Base-by-base conservation (phyloP, 129 eudicot species). In the Pulicaria dysenterica region DNA sequence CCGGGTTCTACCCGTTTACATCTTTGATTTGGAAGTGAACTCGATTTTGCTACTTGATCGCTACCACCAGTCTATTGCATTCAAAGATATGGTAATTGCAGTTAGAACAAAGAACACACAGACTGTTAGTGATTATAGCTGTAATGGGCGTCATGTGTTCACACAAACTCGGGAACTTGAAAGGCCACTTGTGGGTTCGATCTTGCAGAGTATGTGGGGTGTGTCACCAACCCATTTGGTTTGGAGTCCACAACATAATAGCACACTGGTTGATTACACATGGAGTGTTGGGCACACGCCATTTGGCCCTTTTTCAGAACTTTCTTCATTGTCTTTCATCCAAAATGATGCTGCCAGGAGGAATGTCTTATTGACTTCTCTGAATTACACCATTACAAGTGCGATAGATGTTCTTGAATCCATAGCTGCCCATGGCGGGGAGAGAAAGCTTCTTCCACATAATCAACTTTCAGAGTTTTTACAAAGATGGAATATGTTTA, bases 281-380 rank as follows among this genome's bases (percentile, higher is more conserved):
- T 93, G 98, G 98, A 89, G 96, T 69, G 92, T 90, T 39, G 96
- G 96, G 10, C 95, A 94, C 56, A 94, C 98, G 1, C 98, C 98
- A 13, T 94, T 94, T 84, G 98, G 98, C 7, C 98, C 98, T 2
- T 94, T 94, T 73, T 90, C 95, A 9, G 96, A 94, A 86, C 80
- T 88, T 24, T 80, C 89, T 57, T 84, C 91, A 0, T 60, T 94
- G 79, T 90, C 95, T 14, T 94, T 90, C 73, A 91, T 94, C 61
- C 98, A 94, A 67, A 93, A 94, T 78, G 98, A 94, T 77, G 98
- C 98, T 39, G 95, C 98, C 17, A 85, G 85, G 65, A 94, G 98
- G 76, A 94, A 94, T 78, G 89, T 84, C 31, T 65, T 94, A 13
- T 73, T 94, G 50, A 90, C 95, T 11, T 78, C 91, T n/a, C 79